Conservation (phyloP, 345 rosid species). For the Moricandia arvensis region DNA sequence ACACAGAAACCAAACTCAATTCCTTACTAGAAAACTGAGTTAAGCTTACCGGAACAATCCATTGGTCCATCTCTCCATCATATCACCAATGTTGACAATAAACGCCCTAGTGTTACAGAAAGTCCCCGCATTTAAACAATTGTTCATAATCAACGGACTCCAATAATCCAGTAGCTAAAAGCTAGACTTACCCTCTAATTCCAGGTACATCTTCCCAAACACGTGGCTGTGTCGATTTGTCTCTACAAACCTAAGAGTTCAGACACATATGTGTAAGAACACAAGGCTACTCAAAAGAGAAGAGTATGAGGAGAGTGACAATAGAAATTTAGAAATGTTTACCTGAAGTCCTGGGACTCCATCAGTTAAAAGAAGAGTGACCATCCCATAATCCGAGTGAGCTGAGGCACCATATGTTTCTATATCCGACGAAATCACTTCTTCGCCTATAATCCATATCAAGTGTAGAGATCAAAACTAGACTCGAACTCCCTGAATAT, state of each 20-base stretch:
- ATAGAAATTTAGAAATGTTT: background rate
- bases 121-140: background rate
- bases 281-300: slow-evolving; percentile 2
- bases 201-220: slow-evolving; percentile 76
- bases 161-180: background rate
- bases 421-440: slow-evolving; percentile 39
- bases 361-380: slow-evolving; percentile 72
- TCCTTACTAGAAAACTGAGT: background rate
- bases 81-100: slow-evolving; percentile 75
- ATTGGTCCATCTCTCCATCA: slow-evolving; percentile 98
- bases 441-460: slow-evolving; percentile 45
- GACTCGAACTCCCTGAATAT: background rate
- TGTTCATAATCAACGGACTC: slow-evolving; percentile 8
- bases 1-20: background rate
- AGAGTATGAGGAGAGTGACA: background rate
- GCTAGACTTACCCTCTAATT: slow-evolving; percentile 57
- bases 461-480: slow-evolving; percentile 1
- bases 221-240: slow-evolving; percentile 52
- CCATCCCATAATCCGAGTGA: slow-evolving; percentile 88
- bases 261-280: slow-evolving; percentile 7
- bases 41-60: slow-evolving; percentile 63
- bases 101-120: slow-evolving; percentile 48
- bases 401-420: slow-evolving; percentile 83
- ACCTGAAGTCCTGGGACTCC: slow-evolving; percentile 93
- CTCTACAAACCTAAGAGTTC: slow-evolving; percentile 68